These are phyloP conservation scores for Tricholoma sp. DNA, from an alignment of 768 basidiomycete species.

Conservation along the genomic window DNA sequence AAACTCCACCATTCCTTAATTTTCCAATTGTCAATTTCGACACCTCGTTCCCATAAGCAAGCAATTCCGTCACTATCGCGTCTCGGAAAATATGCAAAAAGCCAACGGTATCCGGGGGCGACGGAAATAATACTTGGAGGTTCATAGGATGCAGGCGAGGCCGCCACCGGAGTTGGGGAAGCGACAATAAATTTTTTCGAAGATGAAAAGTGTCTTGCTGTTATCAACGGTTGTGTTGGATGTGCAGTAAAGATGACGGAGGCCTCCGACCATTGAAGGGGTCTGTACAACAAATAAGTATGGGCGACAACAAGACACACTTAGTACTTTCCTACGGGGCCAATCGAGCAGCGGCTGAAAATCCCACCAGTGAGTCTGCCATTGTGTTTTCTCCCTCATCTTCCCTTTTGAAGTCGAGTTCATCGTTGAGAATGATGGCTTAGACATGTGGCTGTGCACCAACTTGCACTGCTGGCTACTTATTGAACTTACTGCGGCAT, in stretches of 20 bases:
- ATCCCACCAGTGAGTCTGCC: slow-evolving; percentile 74
- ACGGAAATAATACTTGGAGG: slow-evolving; percentile 60
- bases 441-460: slow-evolving; percentile 10
- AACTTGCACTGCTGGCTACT: background rate
- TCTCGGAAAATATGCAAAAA: slow-evolving; percentile 74
- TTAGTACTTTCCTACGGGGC: slow-evolving; percentile 40
- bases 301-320: background rate
- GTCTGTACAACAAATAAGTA: slow-evolving; percentile 34
- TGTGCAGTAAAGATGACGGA: slow-evolving; percentile 70
- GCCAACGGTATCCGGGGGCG: slow-evolving; percentile 52
- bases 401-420: slow-evolving; percentile 49
- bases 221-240: slow-evolving; percentile 51
- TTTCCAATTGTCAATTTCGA: slow-evolving; percentile 57
- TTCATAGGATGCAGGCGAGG: slow-evolving; percentile 44
- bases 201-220: slow-evolving; percentile 65
- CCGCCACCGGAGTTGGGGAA: slow-evolving; percentile 46
- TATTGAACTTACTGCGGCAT: background rate
- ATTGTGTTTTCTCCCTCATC: slow-evolving; percentile 43
- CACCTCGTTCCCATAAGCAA: slow-evolving; percentile 60
- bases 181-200: slow-evolving; percentile 58
- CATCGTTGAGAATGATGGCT: background rate
- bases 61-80: slow-evolving; percentile 49
- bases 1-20: slow-evolving; percentile 54
- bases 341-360: slow-evolving; percentile 56
- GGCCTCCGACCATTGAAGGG: slow-evolving; percentile 64